Evolutionary conservation across 257 asterid species (phyloP), one percentile per base, ranked within the genome.

Genomic region (Solanum ahanhuiri): DNA sequence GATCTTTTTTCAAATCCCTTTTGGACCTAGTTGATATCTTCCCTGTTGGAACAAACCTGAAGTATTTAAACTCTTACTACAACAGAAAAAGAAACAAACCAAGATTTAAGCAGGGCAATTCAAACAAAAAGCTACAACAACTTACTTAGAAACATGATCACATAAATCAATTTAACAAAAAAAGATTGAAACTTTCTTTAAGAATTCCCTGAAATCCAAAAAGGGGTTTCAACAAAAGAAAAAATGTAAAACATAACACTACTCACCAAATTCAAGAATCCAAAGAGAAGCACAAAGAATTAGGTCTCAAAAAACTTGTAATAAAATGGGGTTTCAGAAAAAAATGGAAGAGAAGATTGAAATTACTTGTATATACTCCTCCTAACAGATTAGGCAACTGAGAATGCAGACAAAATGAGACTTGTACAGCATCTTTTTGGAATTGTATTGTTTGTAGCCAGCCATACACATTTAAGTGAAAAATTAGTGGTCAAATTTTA

Each of bases 321-420:
- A 54, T 12, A 43, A 66, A 88, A 86, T 75, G 86, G 86, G 70
- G 85, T 69, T 82, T 70, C 76, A 81, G 72, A 73, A 43, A 82
- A 43, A 75, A 83, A 58, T 31, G 67, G 57, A 51, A 71, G 69
- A 66, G 3, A 84, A 83, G 82, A 89, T 54, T 85, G 28, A 18
- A 81, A 28, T 79, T 3, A 23, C 15, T 43, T 11, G 7, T 23
- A n/a, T 11, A 0, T 67, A 30, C 37, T 67, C 37, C 1, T 67
- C 75, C 20, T 15, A 25, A 30, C 23, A 28, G 84, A 79, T 79
- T 79, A 48, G 84, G 67, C 84, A 72, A 71, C 79, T 18, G 15
- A 2, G 28, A 33, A 71, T 33, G 8, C 25, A 18, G 79, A 71
- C 79, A 71, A 71, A 34, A 9, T 15, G 25, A 70, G 4, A 70